Evolutionary conservation across 176 grass and related monocot genomes (phyloP), one percentile per base, ranked within the genome.

Genomic region (Oryza rufipogon): DNA sequence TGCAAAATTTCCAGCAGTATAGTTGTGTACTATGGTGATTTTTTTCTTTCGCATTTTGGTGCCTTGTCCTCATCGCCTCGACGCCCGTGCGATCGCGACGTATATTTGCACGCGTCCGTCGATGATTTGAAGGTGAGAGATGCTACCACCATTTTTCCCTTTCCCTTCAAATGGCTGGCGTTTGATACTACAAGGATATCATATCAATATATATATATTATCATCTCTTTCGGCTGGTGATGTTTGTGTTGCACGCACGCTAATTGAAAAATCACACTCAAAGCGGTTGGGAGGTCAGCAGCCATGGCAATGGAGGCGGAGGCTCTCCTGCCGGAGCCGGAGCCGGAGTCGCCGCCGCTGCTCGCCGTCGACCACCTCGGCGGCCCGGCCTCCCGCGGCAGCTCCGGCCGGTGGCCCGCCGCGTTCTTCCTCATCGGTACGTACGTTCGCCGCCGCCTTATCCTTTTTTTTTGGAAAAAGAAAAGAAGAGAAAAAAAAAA

Each of bases 351-450:
- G 56, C 60, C 60, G 33, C 68, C 58, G 30, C 23, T 71, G 6
- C 64, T 64, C 20, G 77, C 83, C 17, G 88, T 93, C 4, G 91
- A 93, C 25, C 77, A 80, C 77, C 58, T 48, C 51, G 85, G 91
- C 66, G 48, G 58, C 8, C 91, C 77, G 1, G 74, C 68, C 61
- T 70, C 66, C 54, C 75, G 65, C 15, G 70, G 64, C 63, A 75
- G 70, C 70, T 84, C 87, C 33, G 91, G 85, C 51, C 42, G 91
- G 9, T 93, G 91, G 88, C 77, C 58, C 2, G 79, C 91, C 10
- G 91, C 73, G 42, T 56, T 90, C 68, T 93, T 93, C 79, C 84
- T 91, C 86, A 68, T 91, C 71, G 81, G 90, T 91, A 64, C 8
- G 16, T 41, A 41, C 39, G 39, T 41, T 1, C 7, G 39, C 1